Conservation (phyloP, 129 eudicot genomes). For the Centaurea solstitialis region DNA sequence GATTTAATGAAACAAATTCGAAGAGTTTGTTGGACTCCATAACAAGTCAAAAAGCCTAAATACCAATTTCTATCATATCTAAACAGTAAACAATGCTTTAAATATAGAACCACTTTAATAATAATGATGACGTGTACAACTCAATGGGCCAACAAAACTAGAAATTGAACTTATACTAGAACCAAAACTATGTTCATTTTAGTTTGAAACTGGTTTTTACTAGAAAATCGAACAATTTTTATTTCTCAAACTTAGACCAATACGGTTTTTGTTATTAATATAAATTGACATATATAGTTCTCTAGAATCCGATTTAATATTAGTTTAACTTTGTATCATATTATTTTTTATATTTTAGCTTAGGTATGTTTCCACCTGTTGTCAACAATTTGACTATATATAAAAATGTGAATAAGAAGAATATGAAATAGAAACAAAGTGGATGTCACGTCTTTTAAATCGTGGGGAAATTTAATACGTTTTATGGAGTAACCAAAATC, state of each 20-base stretch:
- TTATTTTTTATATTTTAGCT: neutral
- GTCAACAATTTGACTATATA: neutral
- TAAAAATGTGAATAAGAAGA: neutral
- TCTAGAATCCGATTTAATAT: neutral
- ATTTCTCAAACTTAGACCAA: neutral
- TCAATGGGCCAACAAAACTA: no score
- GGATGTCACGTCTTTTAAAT: slow-evolving; percentile 32
- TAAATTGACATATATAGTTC: no score
- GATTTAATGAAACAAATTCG: no score
- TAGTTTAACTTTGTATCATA: neutral
- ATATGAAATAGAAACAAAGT: neutral
- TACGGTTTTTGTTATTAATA: no score
- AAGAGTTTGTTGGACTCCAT: no score
- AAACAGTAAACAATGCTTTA: no score
- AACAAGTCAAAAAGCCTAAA: no score
- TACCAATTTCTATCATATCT: no score
- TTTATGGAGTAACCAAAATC: neutral
- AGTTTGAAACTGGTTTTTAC: neutral
- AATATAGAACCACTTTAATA: no score
- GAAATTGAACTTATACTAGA: no score
- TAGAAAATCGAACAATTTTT: neutral
- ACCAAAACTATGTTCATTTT: no score
- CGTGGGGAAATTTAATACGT: neutral
- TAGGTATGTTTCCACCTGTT: neutral
- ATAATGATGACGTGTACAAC: no score